Evolutionary conservation across 1,284 basidiomycete species (phyloP), one percentile per base, ranked within the genome.

Genomic region (Microbotryomycetes sp.): DNA sequence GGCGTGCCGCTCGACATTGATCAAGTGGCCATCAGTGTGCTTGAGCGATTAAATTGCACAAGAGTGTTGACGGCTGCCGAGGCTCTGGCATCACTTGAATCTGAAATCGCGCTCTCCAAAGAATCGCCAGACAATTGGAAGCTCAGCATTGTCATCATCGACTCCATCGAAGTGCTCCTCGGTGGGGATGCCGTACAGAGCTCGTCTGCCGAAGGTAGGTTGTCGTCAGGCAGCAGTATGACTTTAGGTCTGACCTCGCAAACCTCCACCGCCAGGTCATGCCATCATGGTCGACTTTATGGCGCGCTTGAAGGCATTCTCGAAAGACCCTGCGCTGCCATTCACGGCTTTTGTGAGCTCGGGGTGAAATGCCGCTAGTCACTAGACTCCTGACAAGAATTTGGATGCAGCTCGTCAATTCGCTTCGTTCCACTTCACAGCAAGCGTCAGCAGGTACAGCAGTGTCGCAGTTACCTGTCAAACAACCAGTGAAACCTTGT

Each of bases 201-300:
- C 7, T 42, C 30, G 2, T 58, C 55, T 15, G 56, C 60, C 14
- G 0, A n/a, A 1, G 1, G 1, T n/a, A 4, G 4, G 16, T 4
- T 7, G 6, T 15, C 5, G n/a, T 6, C 46, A 5, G 6, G 4
- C 25, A 3, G 31, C 45, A 49, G 23, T 22, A 14, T 49, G 15
- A 15, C 47, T 49, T 19, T 15, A 12, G 19, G n/a, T n/a, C n/a
- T 29, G 30, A 23, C 49, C 9, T n/a, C n/a, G 3, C 6, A 16
- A 23, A 12, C 1, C 31, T 6, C 6, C 15, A 22, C 22, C 9
- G 7, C 50, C 50, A 57, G 59, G 49, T 0, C 45, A 53, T 6
- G 60, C 60, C 5, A 30, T 32, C 22, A 49, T 62, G 7, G 36
- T 62, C 4, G 50, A 46, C n/a, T 62, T 62, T n/a, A 54, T 62